Conservation (phyloP, 2,329 filamentous ascomycete species). For the Pseudogymnoascus sp. region DNA sequence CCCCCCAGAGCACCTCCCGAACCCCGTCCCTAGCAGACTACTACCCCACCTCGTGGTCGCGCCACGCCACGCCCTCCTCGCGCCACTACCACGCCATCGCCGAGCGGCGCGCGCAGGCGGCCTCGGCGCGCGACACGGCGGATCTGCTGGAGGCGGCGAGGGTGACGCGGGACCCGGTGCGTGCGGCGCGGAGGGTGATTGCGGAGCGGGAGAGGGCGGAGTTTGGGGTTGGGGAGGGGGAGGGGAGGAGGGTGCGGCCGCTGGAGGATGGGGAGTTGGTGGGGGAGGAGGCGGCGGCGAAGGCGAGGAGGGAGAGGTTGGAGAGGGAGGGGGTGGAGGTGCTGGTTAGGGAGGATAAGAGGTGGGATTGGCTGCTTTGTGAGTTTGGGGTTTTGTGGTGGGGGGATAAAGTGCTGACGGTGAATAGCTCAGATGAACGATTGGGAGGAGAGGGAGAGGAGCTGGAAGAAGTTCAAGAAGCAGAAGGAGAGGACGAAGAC, state of each 20-base stretch:
- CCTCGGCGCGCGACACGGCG: slow-evolving; percentile 27
- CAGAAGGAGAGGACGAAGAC: slow-evolving; percentile 21
- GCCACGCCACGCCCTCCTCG: slow-evolving; percentile 43
- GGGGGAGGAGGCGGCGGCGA: slow-evolving; percentile 54
- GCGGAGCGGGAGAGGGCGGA: background rate
- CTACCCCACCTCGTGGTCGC: slow-evolving; percentile 52
- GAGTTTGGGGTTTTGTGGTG: slow-evolving; percentile 25
- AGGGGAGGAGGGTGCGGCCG: slow-evolving; percentile 28
- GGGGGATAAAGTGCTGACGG: background rate
- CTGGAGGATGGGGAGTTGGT: slow-evolving; percentile 62
- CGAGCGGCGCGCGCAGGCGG: slow-evolving; percentile 47
- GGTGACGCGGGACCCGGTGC: background rate
- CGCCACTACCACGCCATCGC: slow-evolving; percentile 58
- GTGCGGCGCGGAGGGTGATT: background rate
- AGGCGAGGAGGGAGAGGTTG: slow-evolving; percentile 49
- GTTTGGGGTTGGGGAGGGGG: slow-evolving; percentile 11
- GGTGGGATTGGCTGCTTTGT: slow-evolving; percentile 56
- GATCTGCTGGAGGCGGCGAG: slow-evolving; percentile 19
- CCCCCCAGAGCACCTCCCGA: slow-evolving; percentile 29
- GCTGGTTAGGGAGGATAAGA: slow-evolving; percentile 47
- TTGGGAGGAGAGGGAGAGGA: slow-evolving; percentile 32
- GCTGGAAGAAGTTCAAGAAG: slow-evolving; percentile 28
- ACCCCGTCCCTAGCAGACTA: slow-evolving; percentile 43
- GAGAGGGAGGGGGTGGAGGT: slow-evolving; percentile 44
- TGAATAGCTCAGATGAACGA: slow-evolving; percentile 32